phyloP scores from a whole-genome alignment of 169 alveolate genomes.

The Eimeria maxima region DNA sequence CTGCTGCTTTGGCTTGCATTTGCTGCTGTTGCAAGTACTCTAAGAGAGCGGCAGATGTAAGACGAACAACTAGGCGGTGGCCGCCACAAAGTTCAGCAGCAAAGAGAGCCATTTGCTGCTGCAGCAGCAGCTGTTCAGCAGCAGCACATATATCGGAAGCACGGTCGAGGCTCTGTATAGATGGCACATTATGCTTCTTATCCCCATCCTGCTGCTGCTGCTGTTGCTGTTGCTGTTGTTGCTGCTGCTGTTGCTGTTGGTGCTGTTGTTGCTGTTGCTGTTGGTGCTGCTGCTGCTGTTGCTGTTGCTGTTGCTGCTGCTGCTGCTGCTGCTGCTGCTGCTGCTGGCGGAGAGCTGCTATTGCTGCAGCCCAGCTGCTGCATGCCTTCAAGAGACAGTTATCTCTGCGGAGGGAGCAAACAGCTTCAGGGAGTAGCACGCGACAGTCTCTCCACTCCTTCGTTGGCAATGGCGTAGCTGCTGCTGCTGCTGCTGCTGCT shows the following conservation, averaged over 20 bases:
- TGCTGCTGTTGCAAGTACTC: not conserved
- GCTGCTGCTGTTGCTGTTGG: too few species aligned
- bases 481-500: constrained; percentile 39
- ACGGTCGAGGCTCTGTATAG: not conserved
- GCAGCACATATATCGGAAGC: not conserved
- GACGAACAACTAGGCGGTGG: constrained; percentile 7
- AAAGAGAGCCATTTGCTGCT: not conserved
- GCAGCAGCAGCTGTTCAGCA: not conserved
- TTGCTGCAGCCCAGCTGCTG: constrained; percentile 7
- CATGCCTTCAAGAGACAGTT: not conserved
- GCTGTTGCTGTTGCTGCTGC: too few species aligned
- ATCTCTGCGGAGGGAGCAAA: not conserved
- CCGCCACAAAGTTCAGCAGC: not conserved
- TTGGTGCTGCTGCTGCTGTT: too few species aligned
- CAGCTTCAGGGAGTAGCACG: constrained; percentile 37
- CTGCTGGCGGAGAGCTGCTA: constrained; percentile 5
- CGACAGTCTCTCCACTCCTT: constrained; percentile 34
- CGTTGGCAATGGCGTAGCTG: not conserved
- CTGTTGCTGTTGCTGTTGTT: not conserved
- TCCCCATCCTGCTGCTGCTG: constrained; percentile 47
- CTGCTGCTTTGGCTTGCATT: too few species aligned
- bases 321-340: constrained; percentile 32
- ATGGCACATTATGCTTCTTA: not conserved
- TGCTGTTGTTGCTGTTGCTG: too few species aligned
- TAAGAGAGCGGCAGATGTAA: not conserved